These are phyloP conservation scores for Zostera marina DNA, from an alignment of 116 monocot genomes.

Conservation along the genomic window DNA sequence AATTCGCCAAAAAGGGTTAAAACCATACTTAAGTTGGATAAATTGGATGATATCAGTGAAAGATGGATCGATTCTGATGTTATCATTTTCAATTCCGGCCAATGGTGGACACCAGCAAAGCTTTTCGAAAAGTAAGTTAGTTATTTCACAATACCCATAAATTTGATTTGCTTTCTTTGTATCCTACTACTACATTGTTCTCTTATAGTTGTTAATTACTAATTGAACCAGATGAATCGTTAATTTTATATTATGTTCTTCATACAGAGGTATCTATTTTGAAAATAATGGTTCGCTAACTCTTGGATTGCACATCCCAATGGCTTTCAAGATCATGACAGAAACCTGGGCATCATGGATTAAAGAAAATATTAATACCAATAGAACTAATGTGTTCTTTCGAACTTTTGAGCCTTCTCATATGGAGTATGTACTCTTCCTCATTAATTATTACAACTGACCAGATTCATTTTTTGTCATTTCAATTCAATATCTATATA, in stretches of 20 bases:
- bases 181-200: too few species aligned
- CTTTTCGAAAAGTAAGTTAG: conserved; percentile 83
- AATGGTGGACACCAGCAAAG: conserved; percentile 92
- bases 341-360: conserved; percentile 93
- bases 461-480: too few species aligned
- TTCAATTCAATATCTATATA: too few species aligned
- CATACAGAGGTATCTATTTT: conserved; percentile 89
- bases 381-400: conserved; percentile 77
- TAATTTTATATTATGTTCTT: not conserved
- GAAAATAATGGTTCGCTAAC: conserved; percentile 47
- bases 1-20: conserved; percentile 47
- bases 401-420: conserved; percentile 93
- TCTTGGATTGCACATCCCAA: conserved; percentile 58
- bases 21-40: conserved; percentile 62
- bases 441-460: not conserved
- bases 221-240: too few species aligned
- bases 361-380: conserved; percentile 48
- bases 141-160: not conserved
- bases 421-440: conserved; percentile 41
- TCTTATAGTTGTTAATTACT: too few species aligned
- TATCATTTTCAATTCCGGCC: conserved; percentile 68
- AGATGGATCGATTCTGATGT: conserved; percentile 76
- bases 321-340: conserved; percentile 53
- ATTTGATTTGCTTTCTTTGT: too few species aligned
- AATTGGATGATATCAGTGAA: conserved; percentile 52